phyloP scores from a whole-genome alignment of 129 eudicot species.

The Flaveria linearis region DNA sequence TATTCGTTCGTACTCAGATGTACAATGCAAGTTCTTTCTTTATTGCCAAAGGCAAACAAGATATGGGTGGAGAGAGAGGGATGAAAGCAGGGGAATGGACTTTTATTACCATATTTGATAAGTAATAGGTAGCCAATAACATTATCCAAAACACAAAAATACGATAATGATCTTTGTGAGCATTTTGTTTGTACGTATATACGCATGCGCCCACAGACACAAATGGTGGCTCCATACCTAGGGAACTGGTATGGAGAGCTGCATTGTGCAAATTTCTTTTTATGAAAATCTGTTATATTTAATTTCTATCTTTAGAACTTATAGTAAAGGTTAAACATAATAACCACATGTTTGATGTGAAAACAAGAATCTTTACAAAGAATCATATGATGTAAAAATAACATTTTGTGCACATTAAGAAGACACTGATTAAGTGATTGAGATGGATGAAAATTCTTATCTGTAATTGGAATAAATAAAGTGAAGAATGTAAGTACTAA shows the following conservation, averaged over 20 bases:
- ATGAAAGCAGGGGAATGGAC: not conserved
- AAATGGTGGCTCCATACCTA: too few species aligned
- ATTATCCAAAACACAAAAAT: not conserved
- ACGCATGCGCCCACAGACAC: not conserved
- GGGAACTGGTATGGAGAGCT: too few species aligned
- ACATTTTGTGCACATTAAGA: slow-evolving; percentile 17
- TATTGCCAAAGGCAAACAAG: slow-evolving; percentile 32
- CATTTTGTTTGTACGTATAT: not conserved
- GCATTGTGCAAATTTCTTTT: not conserved
- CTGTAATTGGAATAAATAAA: slow-evolving; percentile 13
- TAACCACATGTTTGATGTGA: not conserved
- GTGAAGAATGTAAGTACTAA: slow-evolving; percentile 20
- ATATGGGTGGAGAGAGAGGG: slow-evolving; percentile 27
- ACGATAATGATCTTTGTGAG: not conserved
- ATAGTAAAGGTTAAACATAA: not conserved
- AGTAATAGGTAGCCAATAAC: not conserved
- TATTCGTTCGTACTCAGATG: slow-evolving; percentile 26
- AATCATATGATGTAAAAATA: slow-evolving; percentile 8
- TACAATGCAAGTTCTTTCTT: slow-evolving; percentile 28
- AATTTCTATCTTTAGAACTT: not conserved
- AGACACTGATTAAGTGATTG: slow-evolving; percentile 20
- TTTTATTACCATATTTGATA: not conserved
- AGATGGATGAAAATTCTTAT: slow-evolving; percentile 16
- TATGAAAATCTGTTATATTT: not conserved
- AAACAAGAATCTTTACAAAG: slow-evolving; percentile 10